Base-by-base conservation (phyloP, 2,329 filamentous ascomycete genomes). In the Graphilbum ipis-grandicollis region DNA sequence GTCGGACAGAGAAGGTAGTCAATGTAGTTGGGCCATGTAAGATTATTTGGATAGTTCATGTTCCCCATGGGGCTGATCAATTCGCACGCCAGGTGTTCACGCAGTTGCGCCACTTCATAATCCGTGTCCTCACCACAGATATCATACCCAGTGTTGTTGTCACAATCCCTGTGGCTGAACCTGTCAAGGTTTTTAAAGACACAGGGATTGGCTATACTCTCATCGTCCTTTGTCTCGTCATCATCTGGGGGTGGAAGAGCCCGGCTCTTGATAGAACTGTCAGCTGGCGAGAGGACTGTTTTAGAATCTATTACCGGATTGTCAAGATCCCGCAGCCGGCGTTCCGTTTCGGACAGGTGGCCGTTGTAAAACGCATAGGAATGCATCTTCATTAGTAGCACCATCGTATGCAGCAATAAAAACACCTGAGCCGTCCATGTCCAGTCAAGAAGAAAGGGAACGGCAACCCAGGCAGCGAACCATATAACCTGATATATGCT, bases 361-460 rank as follows among this genome's bases (percentile, higher is more conserved):
- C 90, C 90, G 49, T 94, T 96, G 62, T 98, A 98, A 56, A 96
- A 98, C 19, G 84, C 81, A 52, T 93, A 98, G 6, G 86, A 94
- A 56, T 98, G 90, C 75, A 96, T 90, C 65, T 98, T 98, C 90
- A 98, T 98, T 35, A 94, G 74, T 17, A 98, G 66, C 8, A 83
- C 79, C 57, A 98, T 74, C 31, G 85, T 79, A 56, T 98, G 90
- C 25, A 98, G 65, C 10, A 86, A 79, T 47, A 98, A 71, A 55
- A 92, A 98, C 29, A 98, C 90, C 52, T 96, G 90, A 3, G 88
- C 78, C 0, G 90, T 98, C 90, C 90, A 98, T 3, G 85, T 82
- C 90, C 90, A 98, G 36, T 79, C 68, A 9, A 92, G 65, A 47
- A 78, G 56, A 46, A 96, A 96, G 0, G 90, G 90, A 51, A 85